Percentiles rank a stretch among this genome's conserved stretches.
These are phyloP conservation scores for Aspergillus persii DNA, from an alignment of 2,329 filamentous ascomycete genomes.

Conservation along the genomic window DNA sequence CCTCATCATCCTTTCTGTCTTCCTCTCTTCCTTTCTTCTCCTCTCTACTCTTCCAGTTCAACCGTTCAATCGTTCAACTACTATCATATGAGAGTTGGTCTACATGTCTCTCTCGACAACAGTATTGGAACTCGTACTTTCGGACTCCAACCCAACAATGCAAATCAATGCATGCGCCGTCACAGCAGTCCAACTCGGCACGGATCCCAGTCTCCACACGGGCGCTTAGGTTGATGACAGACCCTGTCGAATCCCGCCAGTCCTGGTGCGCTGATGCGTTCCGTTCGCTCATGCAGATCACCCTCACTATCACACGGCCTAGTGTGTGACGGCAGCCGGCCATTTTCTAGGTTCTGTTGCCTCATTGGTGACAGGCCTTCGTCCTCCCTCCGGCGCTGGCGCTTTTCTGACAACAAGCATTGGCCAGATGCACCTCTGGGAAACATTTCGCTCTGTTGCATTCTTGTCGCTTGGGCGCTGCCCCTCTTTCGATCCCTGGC, in stretches of 20 bases:
- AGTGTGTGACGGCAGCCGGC: constrained; percentile 34
- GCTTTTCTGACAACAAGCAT: constrained; percentile 34
- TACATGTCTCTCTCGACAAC: not conserved
- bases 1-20: not conserved
- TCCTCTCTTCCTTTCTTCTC: not conserved
- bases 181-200: not conserved
- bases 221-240: constrained; percentile 3
- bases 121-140: not conserved
- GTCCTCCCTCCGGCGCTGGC: constrained; percentile 26
- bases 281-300: constrained; percentile 28
- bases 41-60: not conserved
- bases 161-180: constrained; percentile 5
- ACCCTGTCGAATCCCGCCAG: not conserved
- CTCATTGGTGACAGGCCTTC: constrained; percentile 29
- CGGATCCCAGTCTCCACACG: constrained; percentile 1
- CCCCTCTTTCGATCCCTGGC: constrained; percentile 26
- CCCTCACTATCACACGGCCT: constrained; percentile 30
- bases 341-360: constrained; percentile 15
- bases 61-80: not conserved
- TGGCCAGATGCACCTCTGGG: constrained; percentile 34
- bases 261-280: constrained; percentile 8
- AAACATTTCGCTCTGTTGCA: constrained; percentile 24
- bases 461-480: constrained; percentile 22
- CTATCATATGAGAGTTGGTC: not conserved
- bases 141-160: not conserved